These are phyloP conservation scores for Diaporthe destruens DNA, from an alignment of 2,329 filamentous ascomycete species.

Conservation along the genomic window DNA sequence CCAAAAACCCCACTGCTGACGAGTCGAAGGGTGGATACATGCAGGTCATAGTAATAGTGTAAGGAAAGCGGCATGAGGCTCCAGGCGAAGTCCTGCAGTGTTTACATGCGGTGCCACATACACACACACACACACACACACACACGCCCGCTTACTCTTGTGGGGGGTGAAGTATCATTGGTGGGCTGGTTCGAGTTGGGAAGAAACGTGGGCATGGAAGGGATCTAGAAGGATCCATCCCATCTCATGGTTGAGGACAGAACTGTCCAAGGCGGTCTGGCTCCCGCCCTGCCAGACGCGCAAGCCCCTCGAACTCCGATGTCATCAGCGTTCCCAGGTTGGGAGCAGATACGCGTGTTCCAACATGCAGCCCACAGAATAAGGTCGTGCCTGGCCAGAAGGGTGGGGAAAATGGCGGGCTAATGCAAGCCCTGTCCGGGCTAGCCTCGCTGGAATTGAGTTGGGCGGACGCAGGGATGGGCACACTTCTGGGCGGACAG, in stretches of 20 bases:
- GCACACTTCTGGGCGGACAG: neutral
- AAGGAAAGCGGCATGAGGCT: neutral
- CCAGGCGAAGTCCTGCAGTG: neutral
- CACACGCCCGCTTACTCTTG: neutral
- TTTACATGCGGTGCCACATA: neutral
- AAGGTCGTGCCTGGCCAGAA: slow-evolving; percentile 9
- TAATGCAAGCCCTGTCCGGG: neutral
- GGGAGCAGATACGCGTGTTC: slow-evolving; percentile 12
- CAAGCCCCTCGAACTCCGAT: slow-evolving; percentile 22
- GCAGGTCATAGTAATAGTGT: slow-evolving; percentile 7
- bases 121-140: neutral
- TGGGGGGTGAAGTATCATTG: neutral
- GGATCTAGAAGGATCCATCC: slow-evolving; percentile 5
- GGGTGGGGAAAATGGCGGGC: neutral
- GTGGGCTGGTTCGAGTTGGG: neutral
- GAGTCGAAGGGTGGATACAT: slow-evolving; percentile 5
- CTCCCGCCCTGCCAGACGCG: neutral
- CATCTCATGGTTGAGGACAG: too few relatives aligned
- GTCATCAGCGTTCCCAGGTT: neutral
- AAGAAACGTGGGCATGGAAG: neutral
- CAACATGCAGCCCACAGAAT: slow-evolving; percentile 23
- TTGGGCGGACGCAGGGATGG: slow-evolving; percentile 3
- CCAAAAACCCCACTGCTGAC: neutral
- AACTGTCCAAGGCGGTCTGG: neutral
- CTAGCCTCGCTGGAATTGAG: neutral